Percentiles rank a stretch among this genome's conserved stretches.
Conservation (phyloP, 495 filamentous ascomycete species). For the Penicillium robsamsonii region DNA sequence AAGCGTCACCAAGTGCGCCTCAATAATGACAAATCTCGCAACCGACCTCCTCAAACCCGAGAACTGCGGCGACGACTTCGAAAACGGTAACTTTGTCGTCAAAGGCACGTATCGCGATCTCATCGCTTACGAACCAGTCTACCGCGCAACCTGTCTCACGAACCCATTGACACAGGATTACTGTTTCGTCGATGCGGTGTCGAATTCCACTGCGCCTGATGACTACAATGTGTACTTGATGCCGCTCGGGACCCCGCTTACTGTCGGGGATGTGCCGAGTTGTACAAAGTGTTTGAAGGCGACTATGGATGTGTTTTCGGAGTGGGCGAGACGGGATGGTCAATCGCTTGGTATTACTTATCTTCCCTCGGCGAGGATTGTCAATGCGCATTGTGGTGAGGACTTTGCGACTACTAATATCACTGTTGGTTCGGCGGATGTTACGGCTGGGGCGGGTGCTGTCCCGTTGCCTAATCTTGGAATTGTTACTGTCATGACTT, state of each 20-base stretch:
- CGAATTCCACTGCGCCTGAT: slow-evolving; percentile 62
- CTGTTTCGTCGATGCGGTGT: slow-evolving; percentile 80
- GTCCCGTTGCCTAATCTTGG: slow-evolving; percentile 4
- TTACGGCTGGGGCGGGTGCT: slow-evolving; percentile 16
- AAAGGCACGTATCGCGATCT: slow-evolving; percentile 70
- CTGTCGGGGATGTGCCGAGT: slow-evolving; percentile 58
- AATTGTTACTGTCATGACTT: background rate
- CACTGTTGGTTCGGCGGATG: slow-evolving; percentile 36
- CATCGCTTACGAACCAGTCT: slow-evolving; percentile 69
- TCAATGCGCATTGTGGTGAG: slow-evolving; percentile 65
- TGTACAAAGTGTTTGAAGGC: slow-evolving; percentile 67
- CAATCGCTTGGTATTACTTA: slow-evolving; percentile 61
- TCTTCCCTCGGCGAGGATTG: slow-evolving; percentile 56
- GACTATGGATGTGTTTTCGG: slow-evolving; percentile 67
- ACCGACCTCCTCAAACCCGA: slow-evolving; percentile 50
- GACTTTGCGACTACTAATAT: slow-evolving; percentile 61
- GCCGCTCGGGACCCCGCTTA: slow-evolving; percentile 70
- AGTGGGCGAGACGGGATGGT: slow-evolving; percentile 55
- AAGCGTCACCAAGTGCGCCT: slow-evolving; percentile 56
- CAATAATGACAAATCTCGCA: slow-evolving; percentile 59
- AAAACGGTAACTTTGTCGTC: slow-evolving; percentile 64
- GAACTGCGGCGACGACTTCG: slow-evolving; percentile 72
- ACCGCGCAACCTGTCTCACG: slow-evolving; percentile 75
- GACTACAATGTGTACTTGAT: slow-evolving; percentile 81
- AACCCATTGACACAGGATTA: slow-evolving; percentile 39